Evolutionary conservation across 345 rosid species (phyloP), one percentile per base, ranked within the genome.

Genomic region (Eucalyptus camaldulensis): DNA sequence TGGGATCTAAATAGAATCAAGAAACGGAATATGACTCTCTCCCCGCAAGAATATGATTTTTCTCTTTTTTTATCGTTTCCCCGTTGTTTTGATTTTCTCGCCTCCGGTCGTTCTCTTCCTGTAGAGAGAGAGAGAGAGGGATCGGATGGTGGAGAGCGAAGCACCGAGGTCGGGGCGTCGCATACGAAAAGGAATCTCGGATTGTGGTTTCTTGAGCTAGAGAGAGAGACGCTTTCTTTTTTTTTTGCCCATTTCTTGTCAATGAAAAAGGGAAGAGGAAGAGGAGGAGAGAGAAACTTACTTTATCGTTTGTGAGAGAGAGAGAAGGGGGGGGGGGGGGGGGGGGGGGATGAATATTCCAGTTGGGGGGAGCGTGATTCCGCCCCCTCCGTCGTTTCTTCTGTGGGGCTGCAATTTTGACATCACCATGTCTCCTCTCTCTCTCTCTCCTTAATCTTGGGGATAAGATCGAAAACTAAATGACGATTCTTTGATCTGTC

Each of bases 1-100:
- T 51, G 90, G 99, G 96, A 97, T 96, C 98, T 89, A 92, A 92
- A 91, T 47, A 93, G 99, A 94, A 96, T 96, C 95, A 88, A 90
- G 85, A 90, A 87, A 91, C 17, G 94, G 97, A 92, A 94, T 95
- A 94, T 94, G 93, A 87, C 90, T 50, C 93, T 50, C 93, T 90
- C 80, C 50, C 47, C 72, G 60, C 37, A 37, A 72, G 81, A 72
- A 72, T 9, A 72, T 19, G 13, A 72, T 37, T 37, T 76, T 13
- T 29, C 24, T 72, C 81, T 31, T 67, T 85, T 85, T 80, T 33
- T 60, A 54, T 21, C 47, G 37, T 51, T 21, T 69, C 14, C 8
- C 27, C 31, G 31, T 22, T 60, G 47, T 24, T 54, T 29, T 88
- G 11, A 8, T 85, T 85, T 44, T 58, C 6, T n/a, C 49, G 49